Conservation (phyloP, 2,329 filamentous ascomycete genomes). For the Ophiostoma sp. region DNA sequence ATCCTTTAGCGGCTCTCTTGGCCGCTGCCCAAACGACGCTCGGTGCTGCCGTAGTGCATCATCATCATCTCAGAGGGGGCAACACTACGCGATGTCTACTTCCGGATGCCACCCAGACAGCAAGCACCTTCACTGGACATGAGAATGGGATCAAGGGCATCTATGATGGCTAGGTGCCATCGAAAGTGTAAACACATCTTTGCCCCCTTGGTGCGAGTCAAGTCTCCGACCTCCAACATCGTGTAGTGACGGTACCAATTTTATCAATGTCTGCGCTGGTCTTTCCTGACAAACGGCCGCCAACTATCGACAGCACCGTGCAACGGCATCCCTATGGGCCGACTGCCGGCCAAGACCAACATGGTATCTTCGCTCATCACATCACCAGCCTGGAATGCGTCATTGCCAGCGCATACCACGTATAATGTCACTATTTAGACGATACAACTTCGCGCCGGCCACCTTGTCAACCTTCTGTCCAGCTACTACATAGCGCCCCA, state of each 20-base stretch:
- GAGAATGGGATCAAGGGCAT: slow-evolving; percentile 36
- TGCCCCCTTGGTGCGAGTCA: background rate
- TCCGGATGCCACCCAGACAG: slow-evolving; percentile 45
- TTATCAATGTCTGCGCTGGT: slow-evolving; percentile 61
- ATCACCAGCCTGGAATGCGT: slow-evolving; percentile 45
- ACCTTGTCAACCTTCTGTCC: slow-evolving; percentile 54
- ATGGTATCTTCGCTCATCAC: slow-evolving; percentile 59
- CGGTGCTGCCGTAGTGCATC: background rate
- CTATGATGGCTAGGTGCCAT: slow-evolving; percentile 40
- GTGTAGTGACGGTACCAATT: slow-evolving; percentile 46
- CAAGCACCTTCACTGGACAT: slow-evolving; percentile 43
- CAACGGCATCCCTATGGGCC: slow-evolving; percentile 60
- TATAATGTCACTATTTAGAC: slow-evolving; percentile 53
- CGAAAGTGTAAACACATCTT: slow-evolving; percentile 46
- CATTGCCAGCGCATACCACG: slow-evolving; percentile 41
- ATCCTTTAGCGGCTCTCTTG: background rate
- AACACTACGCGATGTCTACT: slow-evolving; percentile 36
- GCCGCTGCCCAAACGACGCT: no score
- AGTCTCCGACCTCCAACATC: background rate
- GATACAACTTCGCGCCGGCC: slow-evolving; percentile 51
- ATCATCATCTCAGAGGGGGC: background rate
- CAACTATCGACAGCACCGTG: slow-evolving; percentile 54
- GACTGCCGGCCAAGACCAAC: slow-evolving; percentile 50
- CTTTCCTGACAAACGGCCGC: slow-evolving; percentile 56
- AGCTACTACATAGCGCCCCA: slow-evolving; percentile 60